Evolutionary conservation across 371 early-diverging fungal genomes (phyloP).

Genomic region (Saksenaea oblongispora): DNA sequence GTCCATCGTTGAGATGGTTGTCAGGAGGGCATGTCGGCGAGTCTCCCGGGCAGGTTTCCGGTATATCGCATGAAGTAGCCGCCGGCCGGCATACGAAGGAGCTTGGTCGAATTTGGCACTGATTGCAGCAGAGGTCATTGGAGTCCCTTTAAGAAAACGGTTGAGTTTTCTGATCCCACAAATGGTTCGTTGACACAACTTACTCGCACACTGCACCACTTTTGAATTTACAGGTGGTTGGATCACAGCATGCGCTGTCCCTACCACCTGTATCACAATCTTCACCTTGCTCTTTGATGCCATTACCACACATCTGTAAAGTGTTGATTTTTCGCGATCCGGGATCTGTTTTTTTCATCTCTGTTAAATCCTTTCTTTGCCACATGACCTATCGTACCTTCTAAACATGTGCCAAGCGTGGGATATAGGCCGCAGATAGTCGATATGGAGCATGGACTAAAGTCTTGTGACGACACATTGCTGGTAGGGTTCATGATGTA

Average conservation of each 20-base stretch:
- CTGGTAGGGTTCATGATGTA: slow-evolving; percentile 88
- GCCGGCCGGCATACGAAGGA: slow-evolving; percentile 75
- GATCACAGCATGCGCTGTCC: slow-evolving; percentile 84
- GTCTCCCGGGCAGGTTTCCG: slow-evolving; percentile 80
- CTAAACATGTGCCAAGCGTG: slow-evolving; percentile 58
- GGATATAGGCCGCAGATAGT: slow-evolving; percentile 65
- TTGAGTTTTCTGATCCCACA: background rate
- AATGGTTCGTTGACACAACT: slow-evolving; percentile 9
- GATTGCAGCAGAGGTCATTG: slow-evolving; percentile 82
- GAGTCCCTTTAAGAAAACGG: slow-evolving; percentile 53
- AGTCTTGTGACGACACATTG: slow-evolving; percentile 64
- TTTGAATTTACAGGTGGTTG: slow-evolving; percentile 79
- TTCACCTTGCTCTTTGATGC: slow-evolving; percentile 87
- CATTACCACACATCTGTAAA: slow-evolving; percentile 89
- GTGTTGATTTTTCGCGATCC: slow-evolving; percentile 48
- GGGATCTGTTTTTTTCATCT: slow-evolving; percentile 45
- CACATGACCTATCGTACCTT: slow-evolving; percentile 34
- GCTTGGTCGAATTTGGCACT: slow-evolving; percentile 70
- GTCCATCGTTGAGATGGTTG: slow-evolving; percentile 64
- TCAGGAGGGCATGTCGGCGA: slow-evolving; percentile 80
- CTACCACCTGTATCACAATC: slow-evolving; percentile 91
- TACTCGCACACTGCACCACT: slow-evolving; percentile 75
- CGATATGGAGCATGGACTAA: slow-evolving; percentile 81
- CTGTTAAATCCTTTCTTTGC: background rate
- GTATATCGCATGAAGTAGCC: slow-evolving; percentile 79